Conservation (phyloP, 106 monocot species). For the Amphibolis antarctica region DNA sequence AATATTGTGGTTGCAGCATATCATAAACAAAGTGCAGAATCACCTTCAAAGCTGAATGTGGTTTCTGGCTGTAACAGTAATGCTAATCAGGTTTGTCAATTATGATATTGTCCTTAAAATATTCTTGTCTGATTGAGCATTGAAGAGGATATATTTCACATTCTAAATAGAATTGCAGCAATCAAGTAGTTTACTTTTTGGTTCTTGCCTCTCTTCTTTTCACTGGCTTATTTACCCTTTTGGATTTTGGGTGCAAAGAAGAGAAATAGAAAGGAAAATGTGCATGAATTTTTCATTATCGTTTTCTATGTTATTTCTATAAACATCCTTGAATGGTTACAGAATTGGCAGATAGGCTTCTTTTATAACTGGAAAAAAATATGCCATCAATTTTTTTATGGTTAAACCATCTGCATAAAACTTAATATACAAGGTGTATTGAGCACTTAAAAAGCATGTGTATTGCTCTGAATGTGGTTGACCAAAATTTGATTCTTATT, state of each 20-base stretch:
- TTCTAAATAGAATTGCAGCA: neutral
- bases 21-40: neutral
- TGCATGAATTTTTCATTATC: too few species aligned
- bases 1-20: neutral
- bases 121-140: neutral
- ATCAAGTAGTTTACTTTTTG: neutral
- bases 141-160: neutral
- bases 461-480: too few species aligned
- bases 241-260: neutral
- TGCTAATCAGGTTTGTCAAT: neutral
- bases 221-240: neutral
- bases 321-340: too few species aligned
- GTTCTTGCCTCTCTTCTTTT: neutral
- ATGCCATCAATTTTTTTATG: too few species aligned
- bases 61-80: neutral
- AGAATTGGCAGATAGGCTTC: too few species aligned
- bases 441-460: too few species aligned
- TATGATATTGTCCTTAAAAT: neutral
- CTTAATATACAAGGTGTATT: too few species aligned
- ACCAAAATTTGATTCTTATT: too few species aligned
- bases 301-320: too few species aligned
- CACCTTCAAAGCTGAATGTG: constrained; percentile 1
- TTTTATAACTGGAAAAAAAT: too few species aligned
- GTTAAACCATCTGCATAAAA: too few species aligned
- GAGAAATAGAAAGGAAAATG: neutral